Percentiles rank a stretch among this genome's conserved stretches.
Evolutionary conservation across 176 grass and related monocot species (phyloP).

Genomic region (Oryza longistaminata): DNA sequence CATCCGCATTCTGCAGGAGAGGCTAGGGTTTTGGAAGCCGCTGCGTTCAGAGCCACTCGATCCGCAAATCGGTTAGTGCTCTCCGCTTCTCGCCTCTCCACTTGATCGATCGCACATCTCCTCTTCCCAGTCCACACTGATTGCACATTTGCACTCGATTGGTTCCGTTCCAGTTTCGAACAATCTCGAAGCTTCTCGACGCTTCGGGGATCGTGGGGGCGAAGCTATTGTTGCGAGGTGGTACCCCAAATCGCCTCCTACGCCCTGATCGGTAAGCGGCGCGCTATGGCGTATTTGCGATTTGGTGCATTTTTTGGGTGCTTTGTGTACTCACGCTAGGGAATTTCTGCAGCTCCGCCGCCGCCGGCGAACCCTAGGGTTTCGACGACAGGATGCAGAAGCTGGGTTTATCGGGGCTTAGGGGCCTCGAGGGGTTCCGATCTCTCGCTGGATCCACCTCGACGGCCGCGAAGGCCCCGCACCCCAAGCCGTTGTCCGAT

Average conservation of each 20-base stretch:
- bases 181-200: conserved; percentile 9
- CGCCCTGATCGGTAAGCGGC: neutral
- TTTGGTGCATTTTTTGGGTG: conserved; percentile 7
- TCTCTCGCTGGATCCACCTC: conserved; percentile 60
- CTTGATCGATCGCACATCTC: neutral
- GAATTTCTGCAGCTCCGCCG: neutral
- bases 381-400: conserved; percentile 63
- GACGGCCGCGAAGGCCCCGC: conserved; percentile 40
- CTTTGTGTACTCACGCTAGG: neutral
- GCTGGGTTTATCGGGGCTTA: conserved; percentile 53
- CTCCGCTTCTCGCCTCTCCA: neutral
- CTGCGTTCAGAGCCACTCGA: neutral
- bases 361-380: conserved; percentile 31
- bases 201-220: neutral
- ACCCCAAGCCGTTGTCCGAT: conserved; percentile 62
- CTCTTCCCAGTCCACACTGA: neutral
- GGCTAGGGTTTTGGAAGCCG: neutral
- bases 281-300: neutral
- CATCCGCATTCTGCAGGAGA: neutral
- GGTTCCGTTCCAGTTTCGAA: neutral
- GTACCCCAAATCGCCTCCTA: conserved; percentile 3
- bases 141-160: neutral
- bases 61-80: conserved; percentile 1
- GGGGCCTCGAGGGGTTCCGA: conserved; percentile 66
- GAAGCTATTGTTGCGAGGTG: neutral